phyloP scores from a whole-genome alignment of 768 basidiomycete genomes.

The Boletellus sp. region DNA sequence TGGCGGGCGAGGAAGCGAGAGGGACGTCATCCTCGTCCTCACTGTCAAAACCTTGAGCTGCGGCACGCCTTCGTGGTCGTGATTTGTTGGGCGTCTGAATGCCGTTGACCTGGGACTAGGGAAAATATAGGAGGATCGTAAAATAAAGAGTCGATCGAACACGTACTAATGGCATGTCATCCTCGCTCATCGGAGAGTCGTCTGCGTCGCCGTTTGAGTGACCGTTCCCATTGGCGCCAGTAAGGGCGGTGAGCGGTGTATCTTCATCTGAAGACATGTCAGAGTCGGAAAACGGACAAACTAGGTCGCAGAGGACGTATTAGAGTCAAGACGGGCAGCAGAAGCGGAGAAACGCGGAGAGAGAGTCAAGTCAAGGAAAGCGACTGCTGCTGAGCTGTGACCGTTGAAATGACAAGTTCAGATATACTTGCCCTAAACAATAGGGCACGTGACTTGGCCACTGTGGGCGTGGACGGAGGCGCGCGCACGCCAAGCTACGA shows the following conservation, averaged over 20 bases:
- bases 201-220: slow-evolving; percentile 36
- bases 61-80: slow-evolving; percentile 50
- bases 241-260: slow-evolving; percentile 40
- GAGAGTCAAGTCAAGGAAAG: slow-evolving; percentile 32
- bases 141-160: slow-evolving; percentile 1
- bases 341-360: slow-evolving; percentile 25
- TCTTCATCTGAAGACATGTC: slow-evolving; percentile 60
- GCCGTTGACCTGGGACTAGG: slow-evolving; percentile 53
- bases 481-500: neutral
- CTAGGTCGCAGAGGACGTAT: slow-evolving; percentile 2
- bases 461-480: slow-evolving; percentile 1
- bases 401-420: slow-evolving; percentile 38
- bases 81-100: slow-evolving; percentile 37
- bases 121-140: slow-evolving; percentile 25
- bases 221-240: slow-evolving; percentile 42
- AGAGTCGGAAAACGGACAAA: slow-evolving; percentile 26
- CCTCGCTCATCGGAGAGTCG: slow-evolving; percentile 59
- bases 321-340: slow-evolving; percentile 3
- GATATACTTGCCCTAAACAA: slow-evolving; percentile 56
- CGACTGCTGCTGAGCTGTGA: slow-evolving; percentile 19
- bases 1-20: slow-evolving; percentile 68
- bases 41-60: slow-evolving; percentile 50
- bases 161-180: slow-evolving; percentile 69
- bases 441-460: slow-evolving; percentile 21
- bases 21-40: slow-evolving; percentile 68